Evolutionary conservation across 805 yeast genomes (phyloP).

Genomic region (Saccharomycopsis sp.): DNA sequence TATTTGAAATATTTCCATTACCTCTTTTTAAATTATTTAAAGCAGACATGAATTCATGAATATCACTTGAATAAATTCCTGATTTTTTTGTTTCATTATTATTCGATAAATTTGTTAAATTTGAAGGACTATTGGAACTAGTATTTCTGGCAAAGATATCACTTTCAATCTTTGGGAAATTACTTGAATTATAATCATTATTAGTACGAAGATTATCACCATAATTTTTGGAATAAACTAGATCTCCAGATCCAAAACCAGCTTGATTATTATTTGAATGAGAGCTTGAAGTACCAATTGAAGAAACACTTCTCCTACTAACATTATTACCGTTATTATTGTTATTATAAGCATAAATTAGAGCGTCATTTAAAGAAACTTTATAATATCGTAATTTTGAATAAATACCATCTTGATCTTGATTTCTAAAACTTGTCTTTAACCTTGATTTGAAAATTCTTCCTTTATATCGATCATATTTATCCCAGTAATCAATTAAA

Average conservation of each 20-base stretch:
- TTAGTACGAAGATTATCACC: not conserved
- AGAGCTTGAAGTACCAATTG: not conserved
- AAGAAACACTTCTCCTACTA: not conserved
- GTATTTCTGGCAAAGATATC: constrained; percentile 5
- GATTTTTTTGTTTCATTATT: not conserved
- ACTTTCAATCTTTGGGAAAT: constrained; percentile 11
- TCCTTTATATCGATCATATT: constrained; percentile 9
- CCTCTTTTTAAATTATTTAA: constrained; percentile 6
- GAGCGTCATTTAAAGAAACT: constrained; percentile 4
- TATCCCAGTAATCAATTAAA: constrained; percentile 10
- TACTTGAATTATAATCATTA: not conserved
- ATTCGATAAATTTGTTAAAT: not conserved
- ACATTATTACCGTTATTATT: not conserved
- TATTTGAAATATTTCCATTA: too few species aligned
- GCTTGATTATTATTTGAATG: not conserved
- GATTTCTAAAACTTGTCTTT: not conserved
- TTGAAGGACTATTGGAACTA: not conserved
- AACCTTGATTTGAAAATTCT: not conserved
- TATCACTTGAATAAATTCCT: constrained; percentile 3
- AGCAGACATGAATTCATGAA: constrained; percentile 14
- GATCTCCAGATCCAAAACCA: constrained; percentile 16
- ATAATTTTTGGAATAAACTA: constrained; percentile 4
- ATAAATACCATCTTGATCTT: constrained; percentile 1
- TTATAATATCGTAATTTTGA: constrained; percentile 7
- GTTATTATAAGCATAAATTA: not conserved